These are phyloP conservation scores for Exsudoporus frostii DNA, from an alignment of 768 basidiomycete genomes.

Conservation along the genomic window DNA sequence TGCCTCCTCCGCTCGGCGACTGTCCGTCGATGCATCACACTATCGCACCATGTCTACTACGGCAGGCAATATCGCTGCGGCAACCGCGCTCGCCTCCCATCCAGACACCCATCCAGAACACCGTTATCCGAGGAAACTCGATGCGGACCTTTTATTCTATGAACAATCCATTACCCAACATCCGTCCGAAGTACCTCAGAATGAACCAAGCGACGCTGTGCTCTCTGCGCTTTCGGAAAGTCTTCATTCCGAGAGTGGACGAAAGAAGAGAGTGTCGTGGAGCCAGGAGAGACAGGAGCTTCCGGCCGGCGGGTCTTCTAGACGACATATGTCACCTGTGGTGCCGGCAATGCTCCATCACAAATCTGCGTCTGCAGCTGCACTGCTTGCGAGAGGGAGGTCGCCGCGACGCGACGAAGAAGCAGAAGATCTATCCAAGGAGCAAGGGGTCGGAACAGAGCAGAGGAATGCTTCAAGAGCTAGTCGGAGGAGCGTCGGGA, in stretches of 20 bases:
- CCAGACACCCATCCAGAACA: conserved; percentile 46
- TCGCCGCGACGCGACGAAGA: conserved; percentile 40
- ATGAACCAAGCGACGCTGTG: conserved; percentile 50
- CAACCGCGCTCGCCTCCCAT: conserved; percentile 66
- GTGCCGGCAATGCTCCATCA: conserved; percentile 33
- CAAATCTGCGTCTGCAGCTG: conserved; percentile 16
- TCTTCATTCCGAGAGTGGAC: conserved; percentile 69
- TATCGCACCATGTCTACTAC: conserved; percentile 69
- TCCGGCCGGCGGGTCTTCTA: conserved; percentile 40
- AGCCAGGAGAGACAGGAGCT: conserved; percentile 64
- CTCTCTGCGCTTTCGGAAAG: conserved; percentile 65
- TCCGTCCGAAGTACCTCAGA: conserved; percentile 28
- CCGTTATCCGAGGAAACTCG: conserved; percentile 29
- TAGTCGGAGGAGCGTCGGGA: conserved; percentile 66
- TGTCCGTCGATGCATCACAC: conserved; percentile 55
- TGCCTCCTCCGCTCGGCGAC: conserved; percentile 41
- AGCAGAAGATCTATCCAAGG: conserved; percentile 18
- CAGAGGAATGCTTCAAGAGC: conserved; percentile 52
- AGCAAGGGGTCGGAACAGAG: conserved; percentile 21
- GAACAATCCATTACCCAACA: conserved; percentile 11
- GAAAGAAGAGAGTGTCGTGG: conserved; percentile 64
- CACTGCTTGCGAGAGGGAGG: conserved; percentile 42
- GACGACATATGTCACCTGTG: conserved; percentile 33
- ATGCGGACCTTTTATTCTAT: conserved; percentile 24
- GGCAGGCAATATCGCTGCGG: conserved; percentile 69